Evolutionary conservation across 352 stramenopile genomes (phyloP).

Genomic region (Halophytophthora batemanensis): DNA sequence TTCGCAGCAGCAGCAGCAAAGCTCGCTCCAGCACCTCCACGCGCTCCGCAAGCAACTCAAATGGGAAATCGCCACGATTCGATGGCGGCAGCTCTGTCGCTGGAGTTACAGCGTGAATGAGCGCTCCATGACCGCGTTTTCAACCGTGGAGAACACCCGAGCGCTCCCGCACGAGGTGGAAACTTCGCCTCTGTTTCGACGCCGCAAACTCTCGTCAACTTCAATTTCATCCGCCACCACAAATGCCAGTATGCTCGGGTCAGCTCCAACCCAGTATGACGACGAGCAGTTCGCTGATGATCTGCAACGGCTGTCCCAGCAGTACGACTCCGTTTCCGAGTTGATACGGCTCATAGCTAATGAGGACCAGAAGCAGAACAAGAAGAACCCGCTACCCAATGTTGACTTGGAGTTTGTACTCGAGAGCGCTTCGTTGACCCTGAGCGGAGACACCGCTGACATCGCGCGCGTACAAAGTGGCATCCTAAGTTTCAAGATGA

Average conservation of each 20-base stretch:
- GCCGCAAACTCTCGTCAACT: conserved; percentile 23
- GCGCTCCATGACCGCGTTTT: conserved; percentile 36
- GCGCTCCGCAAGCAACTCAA: conserved; percentile 45
- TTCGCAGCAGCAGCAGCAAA: conserved; percentile 6
- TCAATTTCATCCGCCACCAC: conserved; percentile 36
- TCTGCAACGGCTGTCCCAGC: conserved; percentile 38
- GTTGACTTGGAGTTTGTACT: conserved; percentile 64
- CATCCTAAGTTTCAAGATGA: conserved; percentile 53
- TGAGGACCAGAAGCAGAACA: conserved; percentile 33
- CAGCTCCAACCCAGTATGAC: conserved; percentile 33
- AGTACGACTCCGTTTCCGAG: conserved; percentile 44
- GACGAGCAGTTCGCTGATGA: conserved; percentile 45
- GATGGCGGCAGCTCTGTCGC: conserved; percentile 54
- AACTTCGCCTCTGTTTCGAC: conserved; percentile 39
- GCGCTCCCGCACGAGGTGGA: conserved; percentile 41
- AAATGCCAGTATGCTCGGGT: conserved; percentile 34
- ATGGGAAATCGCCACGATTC: conserved; percentile 59
- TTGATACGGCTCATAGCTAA: conserved; percentile 34
- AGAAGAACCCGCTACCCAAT: conserved; percentile 45
- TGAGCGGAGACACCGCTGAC: conserved; percentile 56
- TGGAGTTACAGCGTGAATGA: conserved; percentile 56
- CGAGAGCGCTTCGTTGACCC: conserved; percentile 49
- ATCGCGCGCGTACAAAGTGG: conserved; percentile 51
- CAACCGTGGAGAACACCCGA: conserved; percentile 32
- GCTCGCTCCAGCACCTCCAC: conserved; percentile 41